These are phyloP conservation scores for Fonsecaea multimorphosa DNA, from an alignment of 2,329 filamentous ascomycete genomes.

Conservation along the genomic window DNA sequence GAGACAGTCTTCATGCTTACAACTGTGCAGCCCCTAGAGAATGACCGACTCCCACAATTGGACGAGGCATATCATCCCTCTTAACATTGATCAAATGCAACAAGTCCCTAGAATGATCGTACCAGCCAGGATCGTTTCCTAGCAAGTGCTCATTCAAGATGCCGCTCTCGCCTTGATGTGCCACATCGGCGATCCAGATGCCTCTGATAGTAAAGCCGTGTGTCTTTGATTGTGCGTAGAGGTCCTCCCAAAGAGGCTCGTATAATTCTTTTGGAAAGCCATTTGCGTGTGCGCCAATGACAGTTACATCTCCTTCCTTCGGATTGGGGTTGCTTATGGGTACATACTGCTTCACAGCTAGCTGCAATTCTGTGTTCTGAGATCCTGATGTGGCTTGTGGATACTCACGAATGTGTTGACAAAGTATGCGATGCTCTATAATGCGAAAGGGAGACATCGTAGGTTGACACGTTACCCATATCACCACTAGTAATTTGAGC, in stretches of 20 bases:
- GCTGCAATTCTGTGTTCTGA: constrained; percentile 56
- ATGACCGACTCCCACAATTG: constrained; percentile 83
- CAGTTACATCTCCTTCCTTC: constrained; percentile 57
- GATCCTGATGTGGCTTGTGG: constrained; percentile 53
- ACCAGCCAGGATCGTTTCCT: constrained; percentile 80
- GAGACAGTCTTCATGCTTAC: too few relatives aligned
- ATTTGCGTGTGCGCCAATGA: constrained; percentile 62
- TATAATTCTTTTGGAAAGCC: constrained; percentile 71
- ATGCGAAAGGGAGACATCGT: constrained; percentile 50
- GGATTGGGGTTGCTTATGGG: constrained; percentile 54
- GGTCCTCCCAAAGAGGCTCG: constrained; percentile 82
- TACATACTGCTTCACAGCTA: constrained; percentile 64
- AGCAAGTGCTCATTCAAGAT: constrained; percentile 72
- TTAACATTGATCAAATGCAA: constrained; percentile 59
- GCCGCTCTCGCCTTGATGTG: constrained; percentile 76
- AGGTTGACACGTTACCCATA: too few relatives aligned
- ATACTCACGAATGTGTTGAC: constrained; percentile 60
- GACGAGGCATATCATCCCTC: constrained; percentile 51
- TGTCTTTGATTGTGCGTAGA: constrained; percentile 61
- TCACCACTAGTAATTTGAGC: too few relatives aligned
- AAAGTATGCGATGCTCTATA: constrained; percentile 56
- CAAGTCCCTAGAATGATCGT: constrained; percentile 79
- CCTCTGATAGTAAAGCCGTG: constrained; percentile 69
- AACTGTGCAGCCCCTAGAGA: constrained; percentile 87
- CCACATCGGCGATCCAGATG: constrained; percentile 82